A percentile compares a stretch with the other conserved stretches of the same genome.
Conservation (phyloP, 495 filamentous ascomycete species). For the Trichoderma gamsii region DNA sequence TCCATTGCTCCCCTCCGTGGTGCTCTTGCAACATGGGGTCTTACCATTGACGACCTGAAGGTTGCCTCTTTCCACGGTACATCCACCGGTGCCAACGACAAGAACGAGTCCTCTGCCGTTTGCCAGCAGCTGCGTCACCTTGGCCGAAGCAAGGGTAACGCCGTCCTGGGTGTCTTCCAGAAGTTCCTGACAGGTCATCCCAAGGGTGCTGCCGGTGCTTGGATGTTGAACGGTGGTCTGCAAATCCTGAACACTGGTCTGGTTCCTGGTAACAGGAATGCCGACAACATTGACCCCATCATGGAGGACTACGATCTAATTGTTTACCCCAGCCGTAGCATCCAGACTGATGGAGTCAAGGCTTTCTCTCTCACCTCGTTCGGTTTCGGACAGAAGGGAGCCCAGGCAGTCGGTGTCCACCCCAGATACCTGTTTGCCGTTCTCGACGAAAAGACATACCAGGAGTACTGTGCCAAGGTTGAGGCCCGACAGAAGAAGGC, state of each 20-base stretch:
- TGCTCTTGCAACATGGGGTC: slow-evolving; percentile 92
- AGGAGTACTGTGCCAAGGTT: slow-evolving; percentile 79
- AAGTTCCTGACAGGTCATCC: slow-evolving; percentile 98
- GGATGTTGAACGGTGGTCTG: slow-evolving; percentile 98
- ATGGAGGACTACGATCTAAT: slow-evolving; percentile 98
- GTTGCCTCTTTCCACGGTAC: slow-evolving; percentile 99
- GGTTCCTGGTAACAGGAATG: slow-evolving; percentile 95
- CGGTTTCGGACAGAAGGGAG: slow-evolving; percentile 98
- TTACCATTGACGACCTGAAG: slow-evolving; percentile 91
- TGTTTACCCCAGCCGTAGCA: slow-evolving; percentile 87
- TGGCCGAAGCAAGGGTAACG: slow-evolving; percentile 91
- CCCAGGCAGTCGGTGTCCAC: slow-evolving; percentile 94
- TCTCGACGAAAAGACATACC: slow-evolving; percentile 80
- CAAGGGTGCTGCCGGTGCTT: slow-evolving; percentile 97
- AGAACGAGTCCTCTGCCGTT: slow-evolving; percentile 97
- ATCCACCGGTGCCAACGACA: slow-evolving; percentile 97
- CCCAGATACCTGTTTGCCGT: slow-evolving; percentile 91
- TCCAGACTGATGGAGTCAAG: slow-evolving; percentile 97
- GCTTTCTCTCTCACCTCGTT: slow-evolving; percentile 98
- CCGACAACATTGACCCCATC: slow-evolving; percentile 91
- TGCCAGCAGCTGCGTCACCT: slow-evolving; percentile 95
- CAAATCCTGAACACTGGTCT: slow-evolving; percentile 90
- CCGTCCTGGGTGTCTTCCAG: slow-evolving; percentile 95
- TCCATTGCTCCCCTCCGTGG: slow-evolving; percentile 92
- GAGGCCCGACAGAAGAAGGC: slow-evolving; percentile 93